Conservation (phyloP, 805 yeast species). For the Myxozyma neotropica region DNA sequence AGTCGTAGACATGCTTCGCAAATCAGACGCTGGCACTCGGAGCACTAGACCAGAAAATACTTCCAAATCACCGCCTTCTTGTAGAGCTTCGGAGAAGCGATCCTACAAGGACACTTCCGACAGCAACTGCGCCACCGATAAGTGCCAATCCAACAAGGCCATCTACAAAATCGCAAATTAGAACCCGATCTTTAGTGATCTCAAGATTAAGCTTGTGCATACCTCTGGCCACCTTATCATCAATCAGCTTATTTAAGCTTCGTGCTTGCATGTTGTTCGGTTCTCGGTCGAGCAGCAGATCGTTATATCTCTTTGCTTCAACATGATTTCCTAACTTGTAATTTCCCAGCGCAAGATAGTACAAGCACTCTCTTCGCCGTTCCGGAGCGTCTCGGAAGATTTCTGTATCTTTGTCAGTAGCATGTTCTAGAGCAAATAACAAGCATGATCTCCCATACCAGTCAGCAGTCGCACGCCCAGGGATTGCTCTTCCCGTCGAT, state of each 20-base stretch:
- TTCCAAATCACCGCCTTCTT: constrained; percentile 13
- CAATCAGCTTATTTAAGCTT: constrained; percentile 72
- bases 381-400: constrained; percentile 73
- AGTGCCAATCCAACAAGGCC: constrained; percentile 88
- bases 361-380: constrained; percentile 85
- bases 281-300: constrained; percentile 72
- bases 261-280: constrained; percentile 82
- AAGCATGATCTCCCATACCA: too few relatives aligned
- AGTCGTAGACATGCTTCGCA: too few relatives aligned
- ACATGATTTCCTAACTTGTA: constrained; percentile 85
- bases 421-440: not conserved
- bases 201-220: constrained; percentile 26
- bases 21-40: too few relatives aligned
- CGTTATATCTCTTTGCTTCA: constrained; percentile 83
- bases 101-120: constrained; percentile 66
- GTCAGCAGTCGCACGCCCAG: constrained; percentile 78
- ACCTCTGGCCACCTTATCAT: constrained; percentile 73
- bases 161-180: constrained; percentile 47
- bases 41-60: not conserved
- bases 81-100: constrained; percentile 34
- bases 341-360: constrained; percentile 84
- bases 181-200: not conserved
- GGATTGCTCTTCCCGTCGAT: constrained; percentile 62
- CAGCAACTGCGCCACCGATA: constrained; percentile 81
- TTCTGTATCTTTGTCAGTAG: constrained; percentile 11